Evolutionary conservation across 2,329 filamentous ascomycete species (phyloP).

Genomic region (Penicillium glabrum): DNA sequence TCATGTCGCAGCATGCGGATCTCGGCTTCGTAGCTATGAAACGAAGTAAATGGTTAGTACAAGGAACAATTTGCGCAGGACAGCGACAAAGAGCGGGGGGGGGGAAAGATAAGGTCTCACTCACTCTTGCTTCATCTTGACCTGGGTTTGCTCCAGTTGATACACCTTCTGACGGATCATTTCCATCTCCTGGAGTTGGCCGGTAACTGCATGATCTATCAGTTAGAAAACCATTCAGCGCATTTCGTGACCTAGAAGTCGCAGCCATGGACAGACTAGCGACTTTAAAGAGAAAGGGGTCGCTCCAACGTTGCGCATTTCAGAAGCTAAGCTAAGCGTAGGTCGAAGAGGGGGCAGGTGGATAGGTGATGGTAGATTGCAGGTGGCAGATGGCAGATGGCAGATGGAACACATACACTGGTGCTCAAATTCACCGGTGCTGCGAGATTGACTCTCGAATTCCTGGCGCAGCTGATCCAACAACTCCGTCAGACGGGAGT

Average conservation of each 20-base stretch:
- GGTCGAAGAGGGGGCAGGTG: background rate
- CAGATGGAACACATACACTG: constrained; percentile 68
- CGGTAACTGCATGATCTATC: constrained; percentile 64
- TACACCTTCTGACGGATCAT: constrained; percentile 92
- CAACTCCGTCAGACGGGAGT: constrained; percentile 80
- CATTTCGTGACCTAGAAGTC: constrained; percentile 15
- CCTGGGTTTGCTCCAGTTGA: constrained; percentile 84
- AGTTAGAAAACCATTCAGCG: constrained; percentile 27
- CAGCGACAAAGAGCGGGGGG: background rate
- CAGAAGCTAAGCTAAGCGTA: background rate
- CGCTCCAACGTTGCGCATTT: constrained; percentile 2
- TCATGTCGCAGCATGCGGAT: constrained; percentile 82
- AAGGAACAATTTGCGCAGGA: background rate
- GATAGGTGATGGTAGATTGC: background rate
- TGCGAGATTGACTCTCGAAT: constrained; percentile 80
- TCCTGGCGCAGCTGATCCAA: constrained; percentile 87
- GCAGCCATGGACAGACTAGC: constrained; percentile 11
- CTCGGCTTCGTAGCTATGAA: constrained; percentile 84
- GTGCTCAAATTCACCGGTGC: constrained; percentile 85
- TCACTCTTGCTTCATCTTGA: constrained; percentile 88
- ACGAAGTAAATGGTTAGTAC: background rate
- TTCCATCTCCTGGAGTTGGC: constrained; percentile 93
- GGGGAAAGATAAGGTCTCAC: constrained; percentile 27
- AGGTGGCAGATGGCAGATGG: background rate
- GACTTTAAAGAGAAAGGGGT: background rate